Base-by-base conservation (phyloP, 2,329 filamentous ascomycete species). In the Gremmenia infestans region DNA sequence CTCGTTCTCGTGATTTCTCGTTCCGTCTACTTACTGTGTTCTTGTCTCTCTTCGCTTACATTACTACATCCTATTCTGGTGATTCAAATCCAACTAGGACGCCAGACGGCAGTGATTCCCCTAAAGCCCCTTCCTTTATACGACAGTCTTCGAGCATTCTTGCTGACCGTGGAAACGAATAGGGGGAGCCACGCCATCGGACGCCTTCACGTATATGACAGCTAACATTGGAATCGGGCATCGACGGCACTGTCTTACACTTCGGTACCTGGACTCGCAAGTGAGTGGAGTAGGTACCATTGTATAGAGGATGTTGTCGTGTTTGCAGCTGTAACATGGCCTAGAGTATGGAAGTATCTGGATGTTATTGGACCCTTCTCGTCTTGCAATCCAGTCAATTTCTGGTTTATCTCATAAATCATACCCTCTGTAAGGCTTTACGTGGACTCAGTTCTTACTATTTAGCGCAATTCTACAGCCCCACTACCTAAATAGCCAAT, bases 101-200 rank as follows among this genome's bases (percentile, higher is more conserved):
- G 17, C 73, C 72, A 0, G 74, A 78, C 39, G 79, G 81, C 8
- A 76, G 74, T 19, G 80, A 83, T 60, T 79, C 81, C 0, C 22
- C 22, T 22, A 22, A 22, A 22, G 22, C 22, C 22, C 22, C 25
- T 25, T 7, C 25, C 25, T 25, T 7, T 25, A 22, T 22, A 22
- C 25, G 5, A 3, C 25, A 25, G 17, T 43, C 17, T 11, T 43
- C 2, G 5, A 9, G 14, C 3, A 43, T 5, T 43, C 15, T 17
- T 11, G 9, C 9, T 19, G 14, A 5, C 19, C 9, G 4, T 19
- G 40, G 19, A 11, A 43, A 11, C 17, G 17, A 19, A 43, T 11
- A 78, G 78, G 81, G 35, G 80, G 80, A 12, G 68, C 73, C 8
- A 73, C 74, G 6, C 78, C 80, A 0, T 82, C 77, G 73, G 78